phyloP scores from a whole-genome alignment of 495 filamentous ascomycete genomes.

The Xylaria flabelliformis region DNA sequence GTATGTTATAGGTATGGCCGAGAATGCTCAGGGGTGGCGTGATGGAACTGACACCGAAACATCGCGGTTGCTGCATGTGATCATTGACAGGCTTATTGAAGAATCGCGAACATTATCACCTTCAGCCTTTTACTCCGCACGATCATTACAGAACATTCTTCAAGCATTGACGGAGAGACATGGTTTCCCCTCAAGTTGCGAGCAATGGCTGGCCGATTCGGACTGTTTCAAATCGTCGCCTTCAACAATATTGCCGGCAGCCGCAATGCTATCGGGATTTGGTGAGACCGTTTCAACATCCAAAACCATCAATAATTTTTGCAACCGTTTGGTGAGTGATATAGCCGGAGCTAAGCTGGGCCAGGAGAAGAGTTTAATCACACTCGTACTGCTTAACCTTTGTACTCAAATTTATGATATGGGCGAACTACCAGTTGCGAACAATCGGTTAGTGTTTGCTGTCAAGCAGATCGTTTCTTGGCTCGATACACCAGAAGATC shows the following conservation, averaged over 20 bases:
- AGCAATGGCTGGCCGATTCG: constrained; percentile 49
- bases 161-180: constrained; percentile 46
- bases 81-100: constrained; percentile 47
- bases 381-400: constrained; percentile 53
- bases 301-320: constrained; percentile 52
- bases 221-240: constrained; percentile 49
- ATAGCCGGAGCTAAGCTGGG: constrained; percentile 49
- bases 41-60: constrained; percentile 36
- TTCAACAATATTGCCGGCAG: constrained; percentile 53
- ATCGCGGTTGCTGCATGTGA: constrained; percentile 40
- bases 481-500: constrained; percentile 60
- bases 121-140: constrained; percentile 56
- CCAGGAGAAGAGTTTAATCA: constrained; percentile 46
- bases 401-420: constrained; percentile 52
- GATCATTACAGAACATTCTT: constrained; percentile 52
- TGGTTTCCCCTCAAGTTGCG: constrained; percentile 46
- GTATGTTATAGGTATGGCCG: constrained; percentile 58
- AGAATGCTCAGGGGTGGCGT: constrained; percentile 40
- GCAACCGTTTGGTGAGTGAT: constrained; percentile 62
- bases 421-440: constrained; percentile 63
- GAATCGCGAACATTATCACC: constrained; percentile 42
- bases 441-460: constrained; percentile 81
- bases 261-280: constrained; percentile 62
- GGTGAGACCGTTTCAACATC: constrained; percentile 54
- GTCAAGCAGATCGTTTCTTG: constrained; percentile 78